Percentiles rank a stretch among this genome's conserved stretches.
phyloP scores from a whole-genome alignment of 805 yeast genomes.

The Candida ulmi region DNA sequence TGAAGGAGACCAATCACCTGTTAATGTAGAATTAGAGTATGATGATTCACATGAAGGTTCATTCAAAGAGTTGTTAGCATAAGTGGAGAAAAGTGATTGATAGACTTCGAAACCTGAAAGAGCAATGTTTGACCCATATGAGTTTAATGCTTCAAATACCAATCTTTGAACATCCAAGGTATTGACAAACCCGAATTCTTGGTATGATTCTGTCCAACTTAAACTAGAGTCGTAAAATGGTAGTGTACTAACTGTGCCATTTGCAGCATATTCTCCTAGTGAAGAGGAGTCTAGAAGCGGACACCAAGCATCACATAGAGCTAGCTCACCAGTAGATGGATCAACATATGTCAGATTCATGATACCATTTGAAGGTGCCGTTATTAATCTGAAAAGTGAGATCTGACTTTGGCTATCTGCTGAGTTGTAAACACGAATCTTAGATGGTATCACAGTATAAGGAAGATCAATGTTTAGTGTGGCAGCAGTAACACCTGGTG shows the following conservation, averaged over 20 bases:
- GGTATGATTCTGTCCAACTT: constrained; percentile 41
- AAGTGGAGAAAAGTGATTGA: constrained; percentile 49
- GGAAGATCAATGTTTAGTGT: constrained; percentile 63
- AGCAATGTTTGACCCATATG: constrained; percentile 66
- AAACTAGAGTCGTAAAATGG: constrained; percentile 30
- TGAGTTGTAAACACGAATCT: constrained; percentile 67
- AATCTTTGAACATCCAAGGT: constrained; percentile 53
- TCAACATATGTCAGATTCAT: constrained; percentile 88
- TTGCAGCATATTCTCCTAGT: constrained; percentile 21
- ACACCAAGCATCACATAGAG: constrained; percentile 84
- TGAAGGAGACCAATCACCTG: constrained; percentile 26
- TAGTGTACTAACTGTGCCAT: constrained; percentile 5
- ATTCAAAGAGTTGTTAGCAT: constrained; percentile 72
- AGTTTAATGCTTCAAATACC: constrained; percentile 56
- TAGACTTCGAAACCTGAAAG: constrained; percentile 69
- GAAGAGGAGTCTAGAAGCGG: constrained; percentile 48
- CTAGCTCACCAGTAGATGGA: constrained; percentile 52
- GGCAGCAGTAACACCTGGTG: constrained; percentile 44
- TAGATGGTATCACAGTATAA: constrained; percentile 55
- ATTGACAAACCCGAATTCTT: constrained; percentile 80
- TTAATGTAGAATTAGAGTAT: constrained; percentile 24
- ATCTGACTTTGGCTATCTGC: constrained; percentile 37
- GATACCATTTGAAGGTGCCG: constrained; percentile 79
- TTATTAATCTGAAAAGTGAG: constrained; percentile 62
- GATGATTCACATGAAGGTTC: constrained; percentile 49